These are phyloP conservation scores for Sphaerulina vaccinii DNA, from an alignment of 2,329 filamentous ascomycete genomes.

Conservation along the genomic window DNA sequence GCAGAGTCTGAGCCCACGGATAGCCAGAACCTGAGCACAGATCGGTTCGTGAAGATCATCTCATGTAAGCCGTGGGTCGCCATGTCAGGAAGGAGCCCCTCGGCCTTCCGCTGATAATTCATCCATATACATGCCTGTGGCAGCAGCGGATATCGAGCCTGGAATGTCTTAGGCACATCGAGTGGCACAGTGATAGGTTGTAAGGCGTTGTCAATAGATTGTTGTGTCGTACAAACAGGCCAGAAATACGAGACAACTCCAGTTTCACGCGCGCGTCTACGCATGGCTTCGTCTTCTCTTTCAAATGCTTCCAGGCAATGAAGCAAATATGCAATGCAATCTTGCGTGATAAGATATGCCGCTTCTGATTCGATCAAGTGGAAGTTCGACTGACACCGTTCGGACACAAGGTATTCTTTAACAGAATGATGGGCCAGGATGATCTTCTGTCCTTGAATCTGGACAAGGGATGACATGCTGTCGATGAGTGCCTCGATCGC, in stretches of 20 bases:
- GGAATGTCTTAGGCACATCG: background rate
- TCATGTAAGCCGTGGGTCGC: background rate
- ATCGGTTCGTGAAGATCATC: background rate
- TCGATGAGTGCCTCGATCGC: background rate
- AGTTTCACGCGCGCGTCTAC: background rate
- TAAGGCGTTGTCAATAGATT: background rate
- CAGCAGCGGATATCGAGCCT: background rate
- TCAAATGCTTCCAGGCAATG: background rate
- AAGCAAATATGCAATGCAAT: constrained; percentile 1
- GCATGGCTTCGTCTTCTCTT: background rate
- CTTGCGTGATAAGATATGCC: background rate
- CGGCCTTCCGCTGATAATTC: background rate
- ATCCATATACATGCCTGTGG: background rate
- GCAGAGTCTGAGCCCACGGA: background rate
- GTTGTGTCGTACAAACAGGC: background rate
- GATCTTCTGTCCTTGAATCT: background rate
- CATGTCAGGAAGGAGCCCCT: background rate
- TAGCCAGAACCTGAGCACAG: background rate
- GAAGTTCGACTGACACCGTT: constrained; percentile 10
- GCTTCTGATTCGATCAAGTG: background rate
- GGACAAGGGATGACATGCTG: background rate
- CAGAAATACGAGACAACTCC: background rate
- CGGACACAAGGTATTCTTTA: constrained; percentile 27
- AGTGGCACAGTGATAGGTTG: background rate
- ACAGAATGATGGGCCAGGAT: constrained; percentile 29